Conservation (phyloP, 2,329 filamentous ascomycete genomes). For the Epichloe elymi region DNA sequence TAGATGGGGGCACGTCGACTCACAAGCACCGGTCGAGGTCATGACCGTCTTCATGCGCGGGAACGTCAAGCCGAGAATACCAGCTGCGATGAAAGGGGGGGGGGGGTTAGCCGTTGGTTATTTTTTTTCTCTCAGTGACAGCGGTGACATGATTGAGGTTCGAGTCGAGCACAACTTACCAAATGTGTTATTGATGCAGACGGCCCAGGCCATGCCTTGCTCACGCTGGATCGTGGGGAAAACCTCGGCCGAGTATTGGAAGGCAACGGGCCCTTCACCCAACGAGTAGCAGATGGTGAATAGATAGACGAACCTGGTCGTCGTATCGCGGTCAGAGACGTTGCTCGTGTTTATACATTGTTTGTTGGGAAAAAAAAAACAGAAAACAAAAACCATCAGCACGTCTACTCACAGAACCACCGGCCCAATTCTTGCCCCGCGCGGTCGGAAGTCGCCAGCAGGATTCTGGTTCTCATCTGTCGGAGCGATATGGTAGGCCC, state of each 20-base stretch:
- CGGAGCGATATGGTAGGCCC: conserved; percentile 9
- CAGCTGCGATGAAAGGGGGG: background rate
- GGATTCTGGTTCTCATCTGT: conserved; percentile 6
- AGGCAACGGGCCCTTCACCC: conserved; percentile 51
- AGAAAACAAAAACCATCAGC: no score
- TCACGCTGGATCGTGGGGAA: conserved; percentile 55
- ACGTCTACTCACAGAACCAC: conserved; percentile 8
- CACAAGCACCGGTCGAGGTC: conserved; percentile 18
- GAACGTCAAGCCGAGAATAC: conserved; percentile 33
- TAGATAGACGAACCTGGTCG: conserved; percentile 14
- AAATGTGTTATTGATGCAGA: conserved; percentile 23
- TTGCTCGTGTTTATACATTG: no score
- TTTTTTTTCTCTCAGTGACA: no score
- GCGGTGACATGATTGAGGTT: no score
- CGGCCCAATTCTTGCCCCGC: conserved; percentile 9
- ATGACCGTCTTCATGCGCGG: conserved; percentile 25
- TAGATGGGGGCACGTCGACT: conserved; percentile 2
- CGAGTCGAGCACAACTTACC: conserved; percentile 7
- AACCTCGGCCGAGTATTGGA: conserved; percentile 52
- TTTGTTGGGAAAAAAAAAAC: no score
- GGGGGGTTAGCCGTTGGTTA: background rate
- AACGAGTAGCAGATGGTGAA: conserved; percentile 16
- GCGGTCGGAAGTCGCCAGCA: conserved; percentile 6
- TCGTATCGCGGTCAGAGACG: background rate
- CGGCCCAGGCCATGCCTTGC: conserved; percentile 53